A percentile compares a stretch with the other conserved stretches of the same genome.
Conservation (phyloP, 805 yeast species). For the Candida gorgasii region DNA sequence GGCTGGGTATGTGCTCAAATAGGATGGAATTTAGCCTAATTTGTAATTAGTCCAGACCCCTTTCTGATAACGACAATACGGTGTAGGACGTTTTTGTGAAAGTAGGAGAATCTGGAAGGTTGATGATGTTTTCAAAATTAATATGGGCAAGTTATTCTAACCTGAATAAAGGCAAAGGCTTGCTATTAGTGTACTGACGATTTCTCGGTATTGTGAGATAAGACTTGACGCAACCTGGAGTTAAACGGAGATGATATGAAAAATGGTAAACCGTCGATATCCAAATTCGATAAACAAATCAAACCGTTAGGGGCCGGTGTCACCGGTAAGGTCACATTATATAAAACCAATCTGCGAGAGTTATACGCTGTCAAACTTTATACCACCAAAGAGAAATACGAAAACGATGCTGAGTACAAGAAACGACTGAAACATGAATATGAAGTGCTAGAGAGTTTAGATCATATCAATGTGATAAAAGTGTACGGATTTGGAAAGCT, state of each 20-base stretch:
- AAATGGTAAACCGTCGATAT: conserved; percentile 2
- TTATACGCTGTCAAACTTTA: conserved; percentile 52
- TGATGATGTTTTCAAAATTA: too few species aligned
- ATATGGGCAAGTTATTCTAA: too few species aligned
- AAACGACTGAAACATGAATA: conserved; percentile 41
- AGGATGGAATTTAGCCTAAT: not conserved
- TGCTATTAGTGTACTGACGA: not conserved
- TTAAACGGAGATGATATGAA: conserved; percentile 1
- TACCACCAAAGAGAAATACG: conserved; percentile 38
- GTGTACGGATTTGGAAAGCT: conserved; percentile 29
- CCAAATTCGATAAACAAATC: conserved; percentile 7
- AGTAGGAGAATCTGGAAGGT: too few species aligned
- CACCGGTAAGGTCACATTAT: conserved; percentile 12
- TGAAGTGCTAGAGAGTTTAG: conserved; percentile 24
- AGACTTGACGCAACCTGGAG: too few species aligned
- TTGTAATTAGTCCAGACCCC: not conserved
- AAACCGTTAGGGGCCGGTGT: conserved; percentile 12
- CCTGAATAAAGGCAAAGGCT: too few species aligned
- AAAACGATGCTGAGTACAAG: conserved; percentile 39
- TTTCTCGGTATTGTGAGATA: not conserved
- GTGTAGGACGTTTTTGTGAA: too few species aligned
- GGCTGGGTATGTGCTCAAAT: conserved; percentile 3
- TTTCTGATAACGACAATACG: too few species aligned
- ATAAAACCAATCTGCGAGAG: too few species aligned
- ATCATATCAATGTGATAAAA: conserved; percentile 36